Evolutionary conservation across 2,329 filamentous ascomycete genomes (phyloP), one percentile per base, ranked within the genome.

Genomic region (Triangularia verruculosa): DNA sequence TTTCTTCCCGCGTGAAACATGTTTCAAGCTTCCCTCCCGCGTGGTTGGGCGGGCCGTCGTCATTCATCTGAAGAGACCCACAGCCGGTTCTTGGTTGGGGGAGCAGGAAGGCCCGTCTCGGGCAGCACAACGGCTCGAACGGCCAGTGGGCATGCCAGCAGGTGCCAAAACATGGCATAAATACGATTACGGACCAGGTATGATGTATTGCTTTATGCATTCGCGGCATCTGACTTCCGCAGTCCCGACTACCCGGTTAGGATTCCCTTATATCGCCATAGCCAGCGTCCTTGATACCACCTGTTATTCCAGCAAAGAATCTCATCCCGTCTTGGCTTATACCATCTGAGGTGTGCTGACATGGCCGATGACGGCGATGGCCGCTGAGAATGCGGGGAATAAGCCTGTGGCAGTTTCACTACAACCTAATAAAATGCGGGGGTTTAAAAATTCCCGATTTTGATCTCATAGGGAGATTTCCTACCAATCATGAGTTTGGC

Each of bases 1-100:
- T 24, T 24, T 24, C 51, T 54, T 47, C 39, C 39, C 39, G n/a
- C n/a, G 17, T 59, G 61, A 67, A 58, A 63, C 65, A 62, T 61
- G 65, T 65, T 62, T 67, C 58, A 58, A 51, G 30, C 15, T 47
- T 47, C 39, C 17, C 25, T 54, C 56, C 59, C 24, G 34, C 25
- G n/a, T 34, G 13, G 53, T 32, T 28, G 54, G 57, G 58, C 60
- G 32, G 57, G 20, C 32, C 56, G 56, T 58, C 34, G 22, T 58
- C 28, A n/a, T 58, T 57, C 53, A 56, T 56, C 53, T 30, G 25
- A 56, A 20, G 12, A 28, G n/a, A 56, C 17, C 17, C 54, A 28
- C 39, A 47, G 7, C n/a, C n/a, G 17, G 39, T 20, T 17, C n/a
- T 20, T 47, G 39, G 39, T 20, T n/a, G 39, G 39, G 39, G 17